Percentiles rank a stretch among this genome's conserved stretches.
Conservation (phyloP, 768 basidiomycete species). For the Suillus paluster region DNA sequence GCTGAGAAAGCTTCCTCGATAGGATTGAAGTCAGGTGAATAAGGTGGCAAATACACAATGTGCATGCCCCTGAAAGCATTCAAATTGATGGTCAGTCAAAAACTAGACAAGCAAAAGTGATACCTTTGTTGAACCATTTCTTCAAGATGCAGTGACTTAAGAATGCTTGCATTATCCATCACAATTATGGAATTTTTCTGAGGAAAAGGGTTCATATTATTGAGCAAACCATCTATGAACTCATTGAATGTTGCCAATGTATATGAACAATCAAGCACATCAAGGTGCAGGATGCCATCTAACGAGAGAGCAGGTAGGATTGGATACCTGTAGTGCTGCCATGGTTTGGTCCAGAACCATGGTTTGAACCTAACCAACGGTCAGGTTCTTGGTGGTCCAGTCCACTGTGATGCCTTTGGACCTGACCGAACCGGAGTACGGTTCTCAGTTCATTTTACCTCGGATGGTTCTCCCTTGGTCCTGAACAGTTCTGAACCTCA, state of each 20-base stretch:
- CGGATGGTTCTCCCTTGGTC: too few relatives aligned
- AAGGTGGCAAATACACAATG: slow-evolving; percentile 36
- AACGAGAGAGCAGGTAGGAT: slow-evolving; percentile 35
- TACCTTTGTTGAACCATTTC: slow-evolving; percentile 24
- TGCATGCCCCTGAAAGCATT: slow-evolving; percentile 19
- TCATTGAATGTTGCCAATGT: slow-evolving; percentile 18
- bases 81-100: too few relatives aligned
- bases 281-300: slow-evolving; percentile 28
- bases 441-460: too few relatives aligned
- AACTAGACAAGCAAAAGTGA: slow-evolving; percentile 2
- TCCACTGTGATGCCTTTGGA: too few relatives aligned
- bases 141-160: slow-evolving; percentile 15
- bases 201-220: slow-evolving; percentile 25
- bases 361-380: too few relatives aligned
- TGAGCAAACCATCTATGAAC: slow-evolving; percentile 25
- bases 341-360: too few relatives aligned
- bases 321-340: slow-evolving; percentile 27
- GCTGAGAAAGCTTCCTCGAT: slow-evolving; percentile 36
- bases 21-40: slow-evolving; percentile 41
- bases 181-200: slow-evolving; percentile 25
- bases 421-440: too few relatives aligned
- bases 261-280: slow-evolving; percentile 26
- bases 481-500: too few relatives aligned
- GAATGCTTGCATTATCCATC: slow-evolving; percentile 29
- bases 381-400: too few relatives aligned